Conservation (phyloP, 1,284 basidiomycete genomes). For the Porodaedalea pini region DNA sequence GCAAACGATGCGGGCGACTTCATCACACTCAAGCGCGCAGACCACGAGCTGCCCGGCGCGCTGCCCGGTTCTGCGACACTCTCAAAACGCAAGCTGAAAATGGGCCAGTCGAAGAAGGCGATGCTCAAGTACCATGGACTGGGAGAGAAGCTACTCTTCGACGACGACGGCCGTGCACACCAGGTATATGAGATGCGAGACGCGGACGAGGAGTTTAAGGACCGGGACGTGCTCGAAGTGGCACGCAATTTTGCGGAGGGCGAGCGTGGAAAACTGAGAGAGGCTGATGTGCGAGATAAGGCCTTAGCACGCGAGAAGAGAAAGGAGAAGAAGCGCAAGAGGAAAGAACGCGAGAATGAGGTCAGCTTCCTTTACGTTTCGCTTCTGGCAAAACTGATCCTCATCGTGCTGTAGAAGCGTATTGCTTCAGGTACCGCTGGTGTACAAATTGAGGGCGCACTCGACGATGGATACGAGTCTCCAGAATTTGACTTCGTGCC, state of each 20-base stretch:
- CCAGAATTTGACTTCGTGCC: constrained; percentile 63
- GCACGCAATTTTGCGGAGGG: constrained; percentile 56
- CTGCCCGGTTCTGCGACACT: constrained; percentile 38
- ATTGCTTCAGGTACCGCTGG: constrained; percentile 28
- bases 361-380: constrained; percentile 35
- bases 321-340: constrained; percentile 77
- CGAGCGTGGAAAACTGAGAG: constrained; percentile 65
- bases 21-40: constrained; percentile 87
- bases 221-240: constrained; percentile 51
- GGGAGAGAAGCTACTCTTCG: constrained; percentile 77
- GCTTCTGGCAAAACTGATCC: constrained; percentile 13
- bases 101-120: constrained; percentile 77
- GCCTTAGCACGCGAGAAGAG: constrained; percentile 85
- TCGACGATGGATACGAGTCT: constrained; percentile 63
- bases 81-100: constrained; percentile 62
- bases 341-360: constrained; percentile 82
- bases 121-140: constrained; percentile 60
- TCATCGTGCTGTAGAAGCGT: constrained; percentile 16
- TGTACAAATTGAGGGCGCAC: constrained; percentile 35
- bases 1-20: constrained; percentile 78
- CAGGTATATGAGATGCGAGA: constrained; percentile 79
- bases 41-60: constrained; percentile 67
- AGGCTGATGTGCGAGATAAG: constrained; percentile 74
- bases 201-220: constrained; percentile 64
- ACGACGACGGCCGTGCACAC: constrained; percentile 78